A percentile compares a stretch with the other conserved stretches of the same genome.
phyloP scores from a whole-genome alignment of 139 green algal species.

The Diplosphaera chodatii region DNA sequence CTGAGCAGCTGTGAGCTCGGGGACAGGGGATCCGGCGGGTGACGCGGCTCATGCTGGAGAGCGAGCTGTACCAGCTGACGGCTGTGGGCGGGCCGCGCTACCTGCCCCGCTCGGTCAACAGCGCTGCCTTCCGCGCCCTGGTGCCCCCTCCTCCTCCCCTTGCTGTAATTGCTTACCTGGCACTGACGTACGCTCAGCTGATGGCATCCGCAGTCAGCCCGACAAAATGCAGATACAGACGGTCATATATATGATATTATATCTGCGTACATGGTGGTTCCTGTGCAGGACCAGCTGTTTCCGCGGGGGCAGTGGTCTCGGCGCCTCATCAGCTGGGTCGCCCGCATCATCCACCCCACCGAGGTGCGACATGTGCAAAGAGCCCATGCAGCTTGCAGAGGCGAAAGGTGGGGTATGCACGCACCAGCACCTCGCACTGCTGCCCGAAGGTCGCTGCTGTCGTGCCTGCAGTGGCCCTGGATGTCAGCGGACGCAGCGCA shows the following conservation, averaged over 20 bases:
- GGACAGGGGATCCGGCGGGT: constrained; percentile 23
- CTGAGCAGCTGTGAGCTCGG: constrained; percentile 23
- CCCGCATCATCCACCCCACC: constrained; percentile 49
- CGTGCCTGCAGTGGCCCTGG: not conserved
- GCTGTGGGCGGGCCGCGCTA: constrained; percentile 61
- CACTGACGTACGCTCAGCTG: too few relatives aligned
- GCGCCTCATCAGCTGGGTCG: constrained; percentile 43
- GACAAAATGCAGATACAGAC: too few relatives aligned
- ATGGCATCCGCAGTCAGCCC: too few relatives aligned
- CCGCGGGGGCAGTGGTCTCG: constrained; percentile 47
- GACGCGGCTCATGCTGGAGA: constrained; percentile 52
- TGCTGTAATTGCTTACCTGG: too few relatives aligned
- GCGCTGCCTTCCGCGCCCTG: constrained; percentile 26
- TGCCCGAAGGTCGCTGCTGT: too few relatives aligned
- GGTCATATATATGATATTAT: too few relatives aligned
- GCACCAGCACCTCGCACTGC: too few relatives aligned
- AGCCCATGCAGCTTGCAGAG: too few relatives aligned
- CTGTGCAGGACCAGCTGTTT: constrained; percentile 52
- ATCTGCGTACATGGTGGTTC: constrained; percentile 8
- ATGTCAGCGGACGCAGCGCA: not conserved
- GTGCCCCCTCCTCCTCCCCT: not conserved
- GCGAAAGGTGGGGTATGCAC: too few relatives aligned
- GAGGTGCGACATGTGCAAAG: constrained; percentile 37
- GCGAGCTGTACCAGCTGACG: constrained; percentile 67
- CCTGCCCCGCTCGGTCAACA: constrained; percentile 50